Evolutionary conservation across 192 early-diverging fungal genomes (phyloP).

Genomic region (Thoreauomyces humboldtii): DNA sequence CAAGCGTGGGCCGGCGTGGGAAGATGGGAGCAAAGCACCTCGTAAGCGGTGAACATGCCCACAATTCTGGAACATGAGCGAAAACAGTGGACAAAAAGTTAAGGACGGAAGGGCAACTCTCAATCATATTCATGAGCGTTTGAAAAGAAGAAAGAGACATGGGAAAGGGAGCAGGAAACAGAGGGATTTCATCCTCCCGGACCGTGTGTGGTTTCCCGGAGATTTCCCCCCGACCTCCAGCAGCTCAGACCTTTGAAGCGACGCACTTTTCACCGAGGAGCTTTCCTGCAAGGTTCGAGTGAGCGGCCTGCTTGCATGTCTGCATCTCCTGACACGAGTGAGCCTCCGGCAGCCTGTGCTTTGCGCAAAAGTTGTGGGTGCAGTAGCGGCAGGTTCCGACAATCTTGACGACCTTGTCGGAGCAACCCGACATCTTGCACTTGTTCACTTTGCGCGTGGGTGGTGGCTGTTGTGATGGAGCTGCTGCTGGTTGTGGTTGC

Average conservation of each 20-base stretch:
- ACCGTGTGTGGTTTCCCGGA: no score
- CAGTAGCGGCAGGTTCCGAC: constrained; percentile 70
- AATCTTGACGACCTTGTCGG: constrained; percentile 62
- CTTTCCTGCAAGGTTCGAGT: constrained; percentile 56
- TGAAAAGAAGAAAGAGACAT: no score
- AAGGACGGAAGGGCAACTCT: no score
- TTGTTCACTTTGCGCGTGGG: constrained; percentile 9
- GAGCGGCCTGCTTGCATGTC: constrained; percentile 58
- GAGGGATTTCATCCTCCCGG: no score
- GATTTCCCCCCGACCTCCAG: no score
- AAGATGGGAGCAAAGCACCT: no score
- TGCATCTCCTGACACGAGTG: constrained; percentile 69
- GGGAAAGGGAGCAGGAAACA: no score
- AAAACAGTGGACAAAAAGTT: no score
- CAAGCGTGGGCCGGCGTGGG: no score
- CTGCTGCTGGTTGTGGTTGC: background rate
- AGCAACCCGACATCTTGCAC: constrained; percentile 47
- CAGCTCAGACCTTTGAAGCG: constrained; percentile 68
- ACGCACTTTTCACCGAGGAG: constrained; percentile 70
- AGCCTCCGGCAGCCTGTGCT: constrained; percentile 72
- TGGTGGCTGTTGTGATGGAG: constrained; percentile 8
- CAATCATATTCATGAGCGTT: no score
- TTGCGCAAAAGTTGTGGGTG: constrained; percentile 57
- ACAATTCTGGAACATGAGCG: no score
- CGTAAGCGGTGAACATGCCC: no score